Evolutionary conservation across 2,329 filamentous ascomycete species (phyloP), one percentile per base, ranked within the genome.

Genomic region (Sporothrix brasiliensis): DNA sequence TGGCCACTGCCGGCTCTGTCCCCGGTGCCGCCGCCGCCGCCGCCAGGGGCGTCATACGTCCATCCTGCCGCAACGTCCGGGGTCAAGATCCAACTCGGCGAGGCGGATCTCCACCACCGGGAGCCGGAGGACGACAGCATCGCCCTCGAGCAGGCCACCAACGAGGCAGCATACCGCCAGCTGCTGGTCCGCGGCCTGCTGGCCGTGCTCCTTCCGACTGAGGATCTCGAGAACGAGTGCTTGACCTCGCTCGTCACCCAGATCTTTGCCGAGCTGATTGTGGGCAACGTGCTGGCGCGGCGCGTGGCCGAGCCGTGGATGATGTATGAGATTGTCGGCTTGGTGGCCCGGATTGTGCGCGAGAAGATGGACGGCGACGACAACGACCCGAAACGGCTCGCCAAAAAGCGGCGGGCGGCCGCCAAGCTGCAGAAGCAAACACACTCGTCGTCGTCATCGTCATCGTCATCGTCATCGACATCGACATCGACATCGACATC

Each of bases 221-320:
- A 98, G 77, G 94, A 98, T 78, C 83, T 98, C 52, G 89, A 94
- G 76, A 98, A 97, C 78, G 88, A 88, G 69, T 97, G 92, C 78
- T 84, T 98, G 76, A 91, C 92, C 70, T 87, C 92, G 49, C 84
- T 99, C 73, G 91, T 97, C 73, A 89, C 89, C 69, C 93, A 97
- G 80, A 91, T 98, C 74, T 85, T 98, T 73, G 92, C 93, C 7
- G 93, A 97, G 80, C 89, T 97, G 78, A 92, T 98, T 73, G 84
- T 99, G 74, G 92, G 92, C 73, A 93, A 92, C 75, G 86, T 91
- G 71, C 84, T 97, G 75, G 89, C 89, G 76, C 91, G 90, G 76
- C 96, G 91, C 78, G 85, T 91, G 53, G 93, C 91, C 75, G 90
- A 98, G 80, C 92, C 92, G 30, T 96, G 92, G 92, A 86, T 97